Evolutionary conservation across 371 early-diverging fungal genomes (phyloP).

Genomic region (Chytridium lagenaria): DNA sequence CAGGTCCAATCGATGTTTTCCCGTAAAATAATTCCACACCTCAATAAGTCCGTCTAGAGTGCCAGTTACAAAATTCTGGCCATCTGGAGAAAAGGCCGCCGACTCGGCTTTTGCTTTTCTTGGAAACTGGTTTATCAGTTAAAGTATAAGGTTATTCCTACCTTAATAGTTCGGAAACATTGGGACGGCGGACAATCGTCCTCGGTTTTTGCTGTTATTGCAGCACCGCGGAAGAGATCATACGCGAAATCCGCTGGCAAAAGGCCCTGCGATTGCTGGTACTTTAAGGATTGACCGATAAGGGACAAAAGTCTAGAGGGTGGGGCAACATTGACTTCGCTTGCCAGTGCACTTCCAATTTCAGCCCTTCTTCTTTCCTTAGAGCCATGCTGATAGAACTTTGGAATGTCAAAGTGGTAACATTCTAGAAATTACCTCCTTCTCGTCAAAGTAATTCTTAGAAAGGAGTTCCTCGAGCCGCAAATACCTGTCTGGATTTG

Average conservation of each 20-base stretch:
- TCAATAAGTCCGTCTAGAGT: constrained; percentile 93
- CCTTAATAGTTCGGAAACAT: constrained; percentile 77
- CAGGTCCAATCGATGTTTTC: constrained; percentile 86
- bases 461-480: constrained; percentile 79
- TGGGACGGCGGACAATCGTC: constrained; percentile 74
- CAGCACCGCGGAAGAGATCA: constrained; percentile 78
- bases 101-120: constrained; percentile 83
- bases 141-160: constrained; percentile 34
- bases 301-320: constrained; percentile 80
- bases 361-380: constrained; percentile 74
- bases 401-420: background rate
- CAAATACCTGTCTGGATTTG: constrained; percentile 80
- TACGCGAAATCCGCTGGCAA: constrained; percentile 65
- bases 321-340: constrained; percentile 78
- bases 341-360: constrained; percentile 74
- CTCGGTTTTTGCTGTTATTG: constrained; percentile 63
- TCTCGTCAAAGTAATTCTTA: constrained; percentile 64
- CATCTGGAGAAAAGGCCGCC: constrained; percentile 79
- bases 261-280: constrained; percentile 84
- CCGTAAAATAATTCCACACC: constrained; percentile 89
- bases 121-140: constrained; percentile 69
- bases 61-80: constrained; percentile 86
- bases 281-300: constrained; percentile 82
- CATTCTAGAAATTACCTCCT: constrained; percentile 18
- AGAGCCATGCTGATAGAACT: constrained; percentile 32